A percentile compares a stretch with the other conserved stretches of the same genome.
phyloP scores from a whole-genome alignment of 2,329 filamentous ascomycete species.

The Thielaviopsis euricoi region DNA sequence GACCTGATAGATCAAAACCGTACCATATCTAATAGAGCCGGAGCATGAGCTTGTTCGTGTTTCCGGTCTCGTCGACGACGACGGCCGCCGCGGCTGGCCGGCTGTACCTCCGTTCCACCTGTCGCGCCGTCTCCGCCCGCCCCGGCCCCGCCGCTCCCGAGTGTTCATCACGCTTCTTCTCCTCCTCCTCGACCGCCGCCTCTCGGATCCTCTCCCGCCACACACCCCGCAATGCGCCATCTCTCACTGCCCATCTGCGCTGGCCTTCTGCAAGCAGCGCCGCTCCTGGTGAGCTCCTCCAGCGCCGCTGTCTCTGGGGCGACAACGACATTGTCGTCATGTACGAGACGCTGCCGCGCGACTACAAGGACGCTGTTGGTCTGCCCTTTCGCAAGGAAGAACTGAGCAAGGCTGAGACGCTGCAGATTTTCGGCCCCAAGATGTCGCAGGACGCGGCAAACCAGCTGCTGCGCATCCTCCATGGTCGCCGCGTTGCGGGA shows the following conservation, averaged over 20 bases:
- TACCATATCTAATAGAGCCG: neutral
- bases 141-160: neutral
- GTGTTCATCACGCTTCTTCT: slow-evolving; percentile 4
- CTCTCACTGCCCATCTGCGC: slow-evolving; percentile 3
- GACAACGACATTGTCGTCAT: slow-evolving; percentile 25
- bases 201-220: slow-evolving; percentile 5
- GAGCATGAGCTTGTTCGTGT: slow-evolving; percentile 12
- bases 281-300: neutral
- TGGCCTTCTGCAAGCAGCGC: slow-evolving; percentile 6
- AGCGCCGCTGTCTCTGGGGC: slow-evolving; percentile 6
- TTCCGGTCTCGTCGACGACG: slow-evolving; percentile 8
- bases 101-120: slow-evolving; percentile 6
- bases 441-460: slow-evolving; percentile 32
- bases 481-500: slow-evolving; percentile 47
- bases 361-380: slow-evolving; percentile 38
- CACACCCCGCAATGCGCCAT: neutral
- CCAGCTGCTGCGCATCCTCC: slow-evolving; percentile 37
- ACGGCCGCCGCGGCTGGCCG: neutral
- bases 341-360: slow-evolving; percentile 40
- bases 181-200: slow-evolving; percentile 5
- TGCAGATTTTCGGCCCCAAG: slow-evolving; percentile 32
- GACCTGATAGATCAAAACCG: neutral
- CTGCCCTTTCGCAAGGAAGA: slow-evolving; percentile 34
- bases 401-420: slow-evolving; percentile 30
- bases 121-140: neutral